Base-by-base conservation (phyloP, 2,329 filamentous ascomycete genomes). In the Xylaria sp. region DNA sequence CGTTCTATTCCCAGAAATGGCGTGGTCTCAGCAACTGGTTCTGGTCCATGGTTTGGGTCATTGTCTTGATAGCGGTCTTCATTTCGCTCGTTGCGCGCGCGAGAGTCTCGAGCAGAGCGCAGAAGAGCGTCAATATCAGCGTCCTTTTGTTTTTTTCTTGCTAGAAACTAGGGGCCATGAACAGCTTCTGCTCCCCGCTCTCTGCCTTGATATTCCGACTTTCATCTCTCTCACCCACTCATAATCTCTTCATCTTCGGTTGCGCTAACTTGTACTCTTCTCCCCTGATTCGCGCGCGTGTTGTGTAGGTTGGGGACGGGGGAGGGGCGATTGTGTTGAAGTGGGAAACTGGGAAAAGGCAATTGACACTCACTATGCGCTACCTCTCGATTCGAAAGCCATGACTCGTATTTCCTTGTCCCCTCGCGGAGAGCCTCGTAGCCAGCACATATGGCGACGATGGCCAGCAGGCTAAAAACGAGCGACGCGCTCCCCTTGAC, bases 391-490 rank as follows among this genome's bases (percentile, higher is more conserved):
- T 78, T 78, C 77, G 86, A 80, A 74, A 87, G 75, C 76, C 83
- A 84, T 20, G 84, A 78, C 79, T 98, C 95, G 80, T 97, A 98
- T 65, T 88, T 87, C 63, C 94, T 87, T 51, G 92, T 92, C 12
- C 88, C 82, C 74, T 93, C 90, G 70, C 96, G 92, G 41, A 99
- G 85, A 60, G 90, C 92, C 83, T 99, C 96, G 85, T 98, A 99
- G 73, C 94, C 94, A n/a, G 94, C 93, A 41, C 92, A 92, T 73
- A 99, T 85, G 70, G 92, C 86, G 69, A 97, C 88, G 75, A 99
- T 91, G 74, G 90, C 92, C 74, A 96, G 76, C 70, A 99, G 90
- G 34, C 95, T 97, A 77, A 94, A 81, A 80, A 98, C 76, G 67
- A 99, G 91, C 41, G 92, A 92, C 62, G 88, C 77, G 2, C 90